Conservation (phyloP, 106 monocot species). For the Posidonia australis region DNA sequence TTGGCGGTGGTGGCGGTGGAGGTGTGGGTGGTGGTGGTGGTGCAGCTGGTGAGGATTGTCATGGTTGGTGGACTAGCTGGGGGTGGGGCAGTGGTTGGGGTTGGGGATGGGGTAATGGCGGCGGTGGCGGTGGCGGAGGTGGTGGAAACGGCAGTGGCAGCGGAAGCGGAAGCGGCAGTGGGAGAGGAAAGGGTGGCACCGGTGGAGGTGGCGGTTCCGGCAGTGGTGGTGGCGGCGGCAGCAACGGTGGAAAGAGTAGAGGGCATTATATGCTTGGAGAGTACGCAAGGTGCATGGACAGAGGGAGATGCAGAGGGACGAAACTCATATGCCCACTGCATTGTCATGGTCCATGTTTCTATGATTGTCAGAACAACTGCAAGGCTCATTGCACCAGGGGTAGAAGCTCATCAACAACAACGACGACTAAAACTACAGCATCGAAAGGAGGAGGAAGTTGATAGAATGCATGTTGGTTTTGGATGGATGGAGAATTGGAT, state of each 20-base stretch:
- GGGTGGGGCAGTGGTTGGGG: constrained; percentile 5
- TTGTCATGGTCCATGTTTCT: constrained; percentile 78
- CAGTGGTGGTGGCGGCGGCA: neutral
- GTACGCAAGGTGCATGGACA: constrained; percentile 53
- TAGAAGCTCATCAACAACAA: too few species aligned
- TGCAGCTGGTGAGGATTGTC: neutral
- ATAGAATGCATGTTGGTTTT: too few species aligned
- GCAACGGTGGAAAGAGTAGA: constrained; percentile 27
- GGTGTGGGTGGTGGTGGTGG: neutral
- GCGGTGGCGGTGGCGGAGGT: constrained; percentile 11
- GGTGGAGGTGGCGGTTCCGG: constrained; percentile 7
- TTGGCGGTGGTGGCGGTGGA: neutral
- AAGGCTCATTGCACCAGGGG: constrained; percentile 52
- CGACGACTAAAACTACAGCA: too few species aligned
- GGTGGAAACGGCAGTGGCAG: constrained; percentile 10
- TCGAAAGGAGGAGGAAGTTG: too few species aligned
- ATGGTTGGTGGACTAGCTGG: constrained; percentile 16
- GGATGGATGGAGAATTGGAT: too few species aligned
- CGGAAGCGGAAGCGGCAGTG: neutral
- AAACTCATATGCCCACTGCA: constrained; percentile 76
- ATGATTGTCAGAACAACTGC: constrained; percentile 77
- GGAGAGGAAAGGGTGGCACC: neutral
- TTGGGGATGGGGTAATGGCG: neutral
- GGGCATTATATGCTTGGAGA: constrained; percentile 63
- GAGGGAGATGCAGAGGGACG: constrained; percentile 48